phyloP scores from a whole-genome alignment of 2,329 filamentous ascomycete genomes.

The Colletotrichum plurivorum region DNA sequence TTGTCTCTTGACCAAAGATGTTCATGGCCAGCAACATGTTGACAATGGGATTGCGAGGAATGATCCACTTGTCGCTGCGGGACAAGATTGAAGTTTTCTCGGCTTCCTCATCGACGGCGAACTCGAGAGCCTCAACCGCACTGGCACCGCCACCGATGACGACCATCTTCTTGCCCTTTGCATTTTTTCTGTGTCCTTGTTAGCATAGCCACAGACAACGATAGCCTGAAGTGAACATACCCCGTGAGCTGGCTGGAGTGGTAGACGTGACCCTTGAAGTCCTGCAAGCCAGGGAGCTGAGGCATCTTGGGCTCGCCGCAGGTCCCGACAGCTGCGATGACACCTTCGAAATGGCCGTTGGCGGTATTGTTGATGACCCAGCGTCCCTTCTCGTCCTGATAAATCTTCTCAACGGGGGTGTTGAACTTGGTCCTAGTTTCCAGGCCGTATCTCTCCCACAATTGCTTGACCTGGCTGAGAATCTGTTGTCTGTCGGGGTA shows the following conservation, averaged over 20 bases:
- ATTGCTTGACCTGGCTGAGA: slow-evolving; percentile 75
- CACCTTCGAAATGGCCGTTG: slow-evolving; percentile 82
- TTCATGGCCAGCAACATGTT: slow-evolving; percentile 83
- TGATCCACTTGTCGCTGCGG: slow-evolving; percentile 89
- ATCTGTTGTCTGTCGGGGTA: slow-evolving; percentile 86
- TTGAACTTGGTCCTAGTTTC: slow-evolving; percentile 80
- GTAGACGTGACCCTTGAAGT: slow-evolving; percentile 79
- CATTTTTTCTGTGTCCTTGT: slow-evolving; percentile 67
- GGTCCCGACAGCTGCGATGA: slow-evolving; percentile 84
- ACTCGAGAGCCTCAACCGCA: slow-evolving; percentile 87
- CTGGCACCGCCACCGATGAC: slow-evolving; percentile 86
- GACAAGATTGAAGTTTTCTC: slow-evolving; percentile 80
- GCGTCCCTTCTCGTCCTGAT: slow-evolving; percentile 75
- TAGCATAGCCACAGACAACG: slow-evolving; percentile 27
- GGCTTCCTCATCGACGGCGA: slow-evolving; percentile 77
- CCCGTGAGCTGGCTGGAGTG: slow-evolving; percentile 83
- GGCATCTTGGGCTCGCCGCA: slow-evolving; percentile 85
- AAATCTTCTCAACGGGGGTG: slow-evolving; percentile 77
- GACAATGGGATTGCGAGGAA: slow-evolving; percentile 83
- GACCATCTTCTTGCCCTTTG: slow-evolving; percentile 80
- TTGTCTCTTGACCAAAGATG: slow-evolving; percentile 83
- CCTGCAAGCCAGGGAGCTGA: slow-evolving; percentile 76
- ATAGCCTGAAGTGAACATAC: slow-evolving; percentile 45
- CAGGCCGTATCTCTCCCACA: slow-evolving; percentile 84
- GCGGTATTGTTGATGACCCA: slow-evolving; percentile 84